phyloP scores from a whole-genome alignment of 73 alveolate genomes.

The Stentor coeruleus region DNA sequence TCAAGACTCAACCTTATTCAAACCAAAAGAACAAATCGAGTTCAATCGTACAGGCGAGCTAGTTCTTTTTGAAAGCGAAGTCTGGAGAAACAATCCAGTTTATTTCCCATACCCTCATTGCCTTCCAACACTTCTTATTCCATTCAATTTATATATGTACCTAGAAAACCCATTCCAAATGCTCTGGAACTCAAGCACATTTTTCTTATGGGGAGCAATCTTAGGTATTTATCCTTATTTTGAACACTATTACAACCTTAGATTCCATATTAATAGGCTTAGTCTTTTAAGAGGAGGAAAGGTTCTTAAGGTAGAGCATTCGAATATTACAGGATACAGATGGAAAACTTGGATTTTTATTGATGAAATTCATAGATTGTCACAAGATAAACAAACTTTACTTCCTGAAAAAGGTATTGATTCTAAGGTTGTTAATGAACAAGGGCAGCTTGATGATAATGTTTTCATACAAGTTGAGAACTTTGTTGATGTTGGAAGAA shows the following conservation, averaged over 20 bases:
- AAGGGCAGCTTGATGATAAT: conserved; percentile 75
- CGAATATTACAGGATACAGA: conserved; percentile 67
- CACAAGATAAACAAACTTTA: conserved; percentile 62
- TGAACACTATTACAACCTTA: conserved; percentile 70
- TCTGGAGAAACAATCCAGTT: conserved; percentile 56
- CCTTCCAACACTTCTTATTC: conserved; percentile 60
- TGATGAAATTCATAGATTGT: conserved; percentile 69
- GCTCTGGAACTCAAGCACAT: conserved; percentile 61
- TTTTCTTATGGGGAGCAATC: conserved; percentile 46
- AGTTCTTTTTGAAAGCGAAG: conserved; percentile 74
- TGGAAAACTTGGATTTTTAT: conserved; percentile 77
- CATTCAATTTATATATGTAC: conserved; percentile 74
- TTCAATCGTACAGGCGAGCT: conserved; percentile 88
- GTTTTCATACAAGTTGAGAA: conserved; percentile 76
- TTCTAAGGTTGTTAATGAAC: conserved; percentile 61
- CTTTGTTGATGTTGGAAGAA: conserved; percentile 74
- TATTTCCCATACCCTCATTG: conserved; percentile 77
- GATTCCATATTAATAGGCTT: conserved; percentile 68
- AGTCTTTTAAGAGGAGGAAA: conserved; percentile 85
- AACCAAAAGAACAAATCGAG: conserved; percentile 81
- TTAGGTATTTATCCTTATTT: conserved; percentile 74
- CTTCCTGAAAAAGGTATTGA: conserved; percentile 64
- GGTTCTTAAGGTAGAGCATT: conserved; percentile 58
- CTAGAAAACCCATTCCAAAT: conserved; percentile 74
- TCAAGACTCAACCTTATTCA: conserved; percentile 68